These are phyloP conservation scores for Leucoagaricus sp. DNA, from an alignment of 1,284 basidiomycete species.

Conservation along the genomic window DNA sequence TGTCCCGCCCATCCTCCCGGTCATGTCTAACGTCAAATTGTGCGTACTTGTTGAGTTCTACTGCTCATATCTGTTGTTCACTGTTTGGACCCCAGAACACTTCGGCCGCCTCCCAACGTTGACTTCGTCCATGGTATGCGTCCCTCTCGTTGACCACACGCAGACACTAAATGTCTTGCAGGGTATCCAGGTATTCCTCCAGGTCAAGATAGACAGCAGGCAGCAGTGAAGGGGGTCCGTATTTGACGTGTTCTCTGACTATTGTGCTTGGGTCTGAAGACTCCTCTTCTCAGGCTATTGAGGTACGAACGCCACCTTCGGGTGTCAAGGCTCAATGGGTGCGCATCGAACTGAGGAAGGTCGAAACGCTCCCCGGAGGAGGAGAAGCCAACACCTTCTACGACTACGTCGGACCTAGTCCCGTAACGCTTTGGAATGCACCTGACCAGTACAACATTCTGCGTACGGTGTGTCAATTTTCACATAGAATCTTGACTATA, in stretches of 20 bases:
- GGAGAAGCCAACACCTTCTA: slow-evolving; percentile 68
- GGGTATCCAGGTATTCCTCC: slow-evolving; percentile 84
- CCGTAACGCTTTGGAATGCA: slow-evolving; percentile 70
- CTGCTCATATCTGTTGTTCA: slow-evolving; percentile 3
- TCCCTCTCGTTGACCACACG: slow-evolving; percentile 6
- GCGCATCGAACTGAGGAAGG: slow-evolving; percentile 83
- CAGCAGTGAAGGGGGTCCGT: slow-evolving; percentile 80
- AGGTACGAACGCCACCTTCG: slow-evolving; percentile 70
- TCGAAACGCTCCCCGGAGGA: slow-evolving; percentile 78
- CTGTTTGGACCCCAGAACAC: slow-evolving; percentile 45
- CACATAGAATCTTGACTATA: not conserved
- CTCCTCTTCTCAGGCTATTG: slow-evolving; percentile 62
- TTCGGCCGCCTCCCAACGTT: slow-evolving; percentile 80
- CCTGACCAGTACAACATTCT: slow-evolving; percentile 72
- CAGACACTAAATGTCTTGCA: slow-evolving; percentile 29
- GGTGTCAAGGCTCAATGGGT: slow-evolving; percentile 92
- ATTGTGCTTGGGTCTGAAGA: not conserved
- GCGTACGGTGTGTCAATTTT: slow-evolving; percentile 54
- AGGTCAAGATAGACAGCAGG: slow-evolving; percentile 69
- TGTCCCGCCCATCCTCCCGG: slow-evolving; percentile 16
- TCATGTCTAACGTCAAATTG: slow-evolving; percentile 59
- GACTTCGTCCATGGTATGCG: slow-evolving; percentile 75
- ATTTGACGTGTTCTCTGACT: slow-evolving; percentile 1
- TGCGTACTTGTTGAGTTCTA: slow-evolving; percentile 27
- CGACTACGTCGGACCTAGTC: slow-evolving; percentile 72